phyloP scores from a whole-genome alignment of 139 green algal genomes.

The Marvania coccoides region DNA sequence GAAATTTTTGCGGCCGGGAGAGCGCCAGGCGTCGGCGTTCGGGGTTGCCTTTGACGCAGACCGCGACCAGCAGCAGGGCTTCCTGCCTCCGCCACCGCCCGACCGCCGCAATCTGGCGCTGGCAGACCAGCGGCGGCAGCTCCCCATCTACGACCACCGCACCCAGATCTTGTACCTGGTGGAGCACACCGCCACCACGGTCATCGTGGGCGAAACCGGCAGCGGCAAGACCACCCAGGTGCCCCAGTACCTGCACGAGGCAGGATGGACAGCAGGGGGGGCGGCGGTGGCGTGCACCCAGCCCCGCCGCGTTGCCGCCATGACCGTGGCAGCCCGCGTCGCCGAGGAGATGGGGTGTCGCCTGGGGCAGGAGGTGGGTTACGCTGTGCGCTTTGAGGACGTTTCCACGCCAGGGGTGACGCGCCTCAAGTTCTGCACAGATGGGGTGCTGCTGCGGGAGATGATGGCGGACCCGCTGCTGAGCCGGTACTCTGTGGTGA shows the following conservation, averaged over 20 bases:
- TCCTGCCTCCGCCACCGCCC: neutral
- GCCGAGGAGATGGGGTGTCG: constrained; percentile 69
- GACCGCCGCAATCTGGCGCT: constrained; percentile 23
- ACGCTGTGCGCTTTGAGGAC: constrained; percentile 93
- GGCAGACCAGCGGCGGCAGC: constrained; percentile 23
- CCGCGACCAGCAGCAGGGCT: neutral
- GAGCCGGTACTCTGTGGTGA: constrained; percentile 65
- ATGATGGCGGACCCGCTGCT: constrained; percentile 85
- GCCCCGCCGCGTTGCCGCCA: constrained; percentile 58
- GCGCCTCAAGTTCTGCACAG: constrained; percentile 81
- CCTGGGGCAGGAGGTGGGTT: constrained; percentile 56
- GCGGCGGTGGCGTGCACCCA: constrained; percentile 72
- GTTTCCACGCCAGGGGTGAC: constrained; percentile 59
- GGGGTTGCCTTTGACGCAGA: constrained; percentile 43
- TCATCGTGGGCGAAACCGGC: constrained; percentile 71
- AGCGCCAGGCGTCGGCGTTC: constrained; percentile 18
- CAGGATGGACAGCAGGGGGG: constrained; percentile 36
- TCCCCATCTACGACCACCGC: constrained; percentile 36
- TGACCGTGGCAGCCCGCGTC: constrained; percentile 77
- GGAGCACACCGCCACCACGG: constrained; percentile 53
- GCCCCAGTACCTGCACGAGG: constrained; percentile 54
- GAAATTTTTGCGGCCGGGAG: constrained; percentile 30
- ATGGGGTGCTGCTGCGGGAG: constrained; percentile 83
- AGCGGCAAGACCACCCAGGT: constrained; percentile 69
- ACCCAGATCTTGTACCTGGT: constrained; percentile 72